A percentile compares a stretch with the other conserved stretches of the same genome.
These are phyloP conservation scores for Ampelocalamus luodianensis DNA, from an alignment of 176 grass and related monocot species.

Conservation along the genomic window DNA sequence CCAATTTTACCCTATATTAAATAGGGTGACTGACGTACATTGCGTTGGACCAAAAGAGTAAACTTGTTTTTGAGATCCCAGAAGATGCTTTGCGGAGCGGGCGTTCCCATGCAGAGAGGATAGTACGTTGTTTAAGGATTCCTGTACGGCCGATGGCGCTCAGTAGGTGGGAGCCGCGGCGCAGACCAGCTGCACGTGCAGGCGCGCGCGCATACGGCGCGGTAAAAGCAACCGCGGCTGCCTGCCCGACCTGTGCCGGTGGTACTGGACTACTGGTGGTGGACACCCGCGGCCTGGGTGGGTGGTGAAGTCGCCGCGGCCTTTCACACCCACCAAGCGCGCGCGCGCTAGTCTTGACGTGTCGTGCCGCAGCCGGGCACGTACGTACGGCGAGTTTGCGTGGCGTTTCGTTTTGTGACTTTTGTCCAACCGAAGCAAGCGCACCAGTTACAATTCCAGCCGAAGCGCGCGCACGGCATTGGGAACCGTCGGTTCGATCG, in stretches of 20 bases:
- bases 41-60: not conserved
- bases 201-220: too few species aligned
- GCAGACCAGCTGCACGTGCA: not conserved
- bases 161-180: too few species aligned
- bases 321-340: not conserved
- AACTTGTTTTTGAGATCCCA: too few species aligned
- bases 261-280: too few species aligned
- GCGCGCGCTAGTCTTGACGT: not conserved
- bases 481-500: too few species aligned
- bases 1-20: too few species aligned
- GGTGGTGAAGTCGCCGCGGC: not conserved
- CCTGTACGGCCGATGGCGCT: not conserved
- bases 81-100: too few species aligned
- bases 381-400: not conserved
- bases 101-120: not conserved
- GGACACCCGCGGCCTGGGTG: not conserved
- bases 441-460: too few species aligned
- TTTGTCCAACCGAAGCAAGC: too few species aligned
- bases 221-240: conserved; percentile 11
- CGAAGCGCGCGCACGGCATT: too few species aligned
- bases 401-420: not conserved
- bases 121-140: too few species aligned
- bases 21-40: not conserved
- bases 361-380: not conserved
- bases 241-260: not conserved